Percentiles rank a stretch among this genome's conserved stretches.
These are phyloP conservation scores for Melampsora americana DNA, from an alignment of 1,284 basidiomycete genomes.

Conservation along the genomic window DNA sequence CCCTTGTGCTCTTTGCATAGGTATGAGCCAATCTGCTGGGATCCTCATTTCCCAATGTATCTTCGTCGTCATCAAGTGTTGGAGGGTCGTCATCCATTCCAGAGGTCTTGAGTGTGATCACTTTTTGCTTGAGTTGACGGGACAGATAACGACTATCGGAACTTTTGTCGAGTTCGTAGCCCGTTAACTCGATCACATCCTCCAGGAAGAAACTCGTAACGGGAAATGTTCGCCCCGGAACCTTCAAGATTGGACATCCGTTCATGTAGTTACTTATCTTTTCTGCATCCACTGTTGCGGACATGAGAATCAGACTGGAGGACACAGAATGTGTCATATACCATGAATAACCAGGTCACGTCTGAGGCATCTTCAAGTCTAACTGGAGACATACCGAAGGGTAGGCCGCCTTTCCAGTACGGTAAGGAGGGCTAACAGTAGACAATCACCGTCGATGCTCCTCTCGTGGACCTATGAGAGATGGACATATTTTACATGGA, in stretches of 20 bases:
- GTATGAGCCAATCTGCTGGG: constrained; percentile 49
- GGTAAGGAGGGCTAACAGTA: constrained; percentile 91
- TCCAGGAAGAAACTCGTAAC: constrained; percentile 85
- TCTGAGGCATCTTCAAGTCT: not conserved
- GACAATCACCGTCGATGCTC: constrained; percentile 94
- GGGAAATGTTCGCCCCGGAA: constrained; percentile 96
- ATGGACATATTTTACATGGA: not conserved
- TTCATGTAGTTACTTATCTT: constrained; percentile 93
- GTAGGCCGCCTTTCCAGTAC: constrained; percentile 73
- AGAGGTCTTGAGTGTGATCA: constrained; percentile 16
- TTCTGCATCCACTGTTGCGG: constrained; percentile 89
- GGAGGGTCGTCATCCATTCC: constrained; percentile 22
- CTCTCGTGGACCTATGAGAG: constrained; percentile 73
- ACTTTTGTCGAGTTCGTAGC: constrained; percentile 73
- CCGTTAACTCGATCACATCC: constrained; percentile 80
- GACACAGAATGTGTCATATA: not conserved
- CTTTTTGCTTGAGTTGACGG: constrained; percentile 31
- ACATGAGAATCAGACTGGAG: constrained; percentile 86
- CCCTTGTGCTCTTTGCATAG: constrained; percentile 62
- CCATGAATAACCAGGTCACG: not conserved
- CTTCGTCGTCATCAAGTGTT: constrained; percentile 37
- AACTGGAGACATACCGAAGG: constrained; percentile 64
- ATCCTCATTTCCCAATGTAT: not conserved
- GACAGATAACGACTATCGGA: constrained; percentile 70
- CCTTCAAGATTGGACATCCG: constrained; percentile 77